Base-by-base conservation (phyloP, 257 asterid species). In the Solanum ahanhuiri region DNA sequence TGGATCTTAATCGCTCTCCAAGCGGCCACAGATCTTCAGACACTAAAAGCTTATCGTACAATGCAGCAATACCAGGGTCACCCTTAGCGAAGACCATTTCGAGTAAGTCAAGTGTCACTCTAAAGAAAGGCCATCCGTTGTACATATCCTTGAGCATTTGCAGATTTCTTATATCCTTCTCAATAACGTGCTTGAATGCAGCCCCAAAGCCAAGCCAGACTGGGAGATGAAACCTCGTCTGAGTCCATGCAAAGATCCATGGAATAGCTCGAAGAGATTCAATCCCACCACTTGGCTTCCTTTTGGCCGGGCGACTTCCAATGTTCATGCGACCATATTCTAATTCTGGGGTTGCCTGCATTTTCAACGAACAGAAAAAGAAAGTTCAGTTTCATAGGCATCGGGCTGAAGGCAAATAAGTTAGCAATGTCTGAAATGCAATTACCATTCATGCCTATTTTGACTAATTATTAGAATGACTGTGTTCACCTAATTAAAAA, bases 181-280 rank as follows among this genome's bases (percentile, higher is more conserved):
- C 91, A 4, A 93, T 91, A 30, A 86, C 86, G 23, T 93, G 95
- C 85, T 91, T 91, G 87, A 96, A 87, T 22, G 99, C 98, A 41
- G 91, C 93, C 37, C 97, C 99, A 81, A 96, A 95, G 25, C 99
- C 98, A 58, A 96, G 98, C 99, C 99, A 96, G 70, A 96, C 99
- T 0, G 99, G 99, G 31, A 96, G 98, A 90, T 96, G 99, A 81
- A 96, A 96, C 72, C 99, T 93, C 6, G 99, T 96, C 86, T 96
- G 99, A 3, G 99, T 96, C 99, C 99, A 96, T n/a, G 99, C 99
- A 83, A 96, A 96, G 90, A 96, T 96, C 99, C 98, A 96, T 20
- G 99, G 99, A 88, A 96, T 96, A 69, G 98, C 99, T 85, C 99
- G 88, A 25, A 96, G 96, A 12, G 99, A 93, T 90, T 96, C 99